These are phyloP conservation scores for Magnolia sinica DNA, from an alignment of 164 flowering plant genomes.

Conservation along the genomic window DNA sequence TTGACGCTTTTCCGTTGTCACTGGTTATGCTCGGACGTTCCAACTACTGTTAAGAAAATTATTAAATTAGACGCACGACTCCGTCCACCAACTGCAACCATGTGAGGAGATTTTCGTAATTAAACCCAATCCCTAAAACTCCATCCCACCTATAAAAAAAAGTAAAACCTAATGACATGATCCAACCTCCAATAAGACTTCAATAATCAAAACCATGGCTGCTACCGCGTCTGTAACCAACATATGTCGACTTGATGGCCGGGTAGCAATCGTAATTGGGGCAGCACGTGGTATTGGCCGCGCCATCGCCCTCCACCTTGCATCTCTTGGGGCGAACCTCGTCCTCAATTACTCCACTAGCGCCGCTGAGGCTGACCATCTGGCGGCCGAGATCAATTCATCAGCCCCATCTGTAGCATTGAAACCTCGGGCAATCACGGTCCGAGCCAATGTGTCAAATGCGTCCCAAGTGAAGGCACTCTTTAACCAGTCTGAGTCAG, in stretches of 20 bases:
- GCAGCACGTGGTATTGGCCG: slow-evolving; percentile 53
- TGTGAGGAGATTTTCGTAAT: too few relatives aligned
- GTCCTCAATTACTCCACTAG: slow-evolving; percentile 40
- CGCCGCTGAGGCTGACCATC: slow-evolving; percentile 25
- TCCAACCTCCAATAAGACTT: too few relatives aligned
- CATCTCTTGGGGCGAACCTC: slow-evolving; percentile 43
- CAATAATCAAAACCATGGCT: too few relatives aligned
- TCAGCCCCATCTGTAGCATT: neutral
- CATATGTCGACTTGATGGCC: slow-evolving; percentile 21
- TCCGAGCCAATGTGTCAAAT: slow-evolving; percentile 51
- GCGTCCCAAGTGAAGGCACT: slow-evolving; percentile 44
- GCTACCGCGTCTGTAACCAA: neutral
- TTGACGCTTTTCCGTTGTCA: too few relatives aligned
- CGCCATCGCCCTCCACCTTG: slow-evolving; percentile 41
- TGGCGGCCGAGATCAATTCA: slow-evolving; percentile 26
- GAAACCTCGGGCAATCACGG: slow-evolving; percentile 35
- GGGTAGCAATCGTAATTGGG: slow-evolving; percentile 57
- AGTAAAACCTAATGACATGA: too few relatives aligned
- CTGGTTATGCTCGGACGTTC: too few relatives aligned
- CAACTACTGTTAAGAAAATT: too few relatives aligned
- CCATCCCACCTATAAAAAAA: too few relatives aligned
- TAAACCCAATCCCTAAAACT: too few relatives aligned
- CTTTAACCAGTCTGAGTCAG: slow-evolving; percentile 47
- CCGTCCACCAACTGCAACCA: too few relatives aligned
- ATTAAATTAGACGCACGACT: too few relatives aligned